These are phyloP conservation scores for Cordyceps cicadae DNA, from an alignment of 2,329 filamentous ascomycete species.

Conservation along the genomic window DNA sequence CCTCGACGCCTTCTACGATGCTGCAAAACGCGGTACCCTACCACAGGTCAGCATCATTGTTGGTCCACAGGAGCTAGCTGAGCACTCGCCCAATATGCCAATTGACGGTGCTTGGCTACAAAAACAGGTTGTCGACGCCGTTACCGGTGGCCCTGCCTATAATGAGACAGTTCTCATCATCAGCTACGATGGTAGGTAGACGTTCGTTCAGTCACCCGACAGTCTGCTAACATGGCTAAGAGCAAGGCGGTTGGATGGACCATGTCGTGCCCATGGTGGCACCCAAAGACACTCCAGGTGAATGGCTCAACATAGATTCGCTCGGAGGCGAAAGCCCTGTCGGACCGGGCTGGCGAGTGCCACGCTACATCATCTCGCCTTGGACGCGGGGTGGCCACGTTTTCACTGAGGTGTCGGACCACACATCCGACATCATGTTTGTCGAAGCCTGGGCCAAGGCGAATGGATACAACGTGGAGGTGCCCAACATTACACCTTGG, in stretches of 20 bases:
- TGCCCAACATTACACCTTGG: slow-evolving; percentile 19
- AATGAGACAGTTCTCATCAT: slow-evolving; percentile 41
- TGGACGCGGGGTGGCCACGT: slow-evolving; percentile 45
- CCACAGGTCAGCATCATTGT: slow-evolving; percentile 44
- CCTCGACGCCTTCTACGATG: slow-evolving; percentile 39
- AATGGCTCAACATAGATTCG: slow-evolving; percentile 40
- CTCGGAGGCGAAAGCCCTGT: slow-evolving; percentile 19
- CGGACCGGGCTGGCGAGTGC: slow-evolving; percentile 34
- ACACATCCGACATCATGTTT: slow-evolving; percentile 46
- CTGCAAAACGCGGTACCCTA: slow-evolving; percentile 39
- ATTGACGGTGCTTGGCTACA: slow-evolving; percentile 48
- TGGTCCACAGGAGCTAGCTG: slow-evolving; percentile 46
- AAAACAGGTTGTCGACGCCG: slow-evolving; percentile 42
- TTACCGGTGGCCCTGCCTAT: slow-evolving; percentile 39
- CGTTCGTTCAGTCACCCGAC: neutral
- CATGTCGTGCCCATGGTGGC: slow-evolving; percentile 42
- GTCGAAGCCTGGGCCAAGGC: slow-evolving; percentile 36
- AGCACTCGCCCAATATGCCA: slow-evolving; percentile 45
- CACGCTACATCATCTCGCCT: slow-evolving; percentile 45
- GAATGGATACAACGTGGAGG: slow-evolving; percentile 23
- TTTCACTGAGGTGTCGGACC: slow-evolving; percentile 44
- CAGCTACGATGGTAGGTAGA: slow-evolving; percentile 33
- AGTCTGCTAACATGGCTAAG: slow-evolving; percentile 13
- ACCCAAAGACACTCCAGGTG: slow-evolving; percentile 37
- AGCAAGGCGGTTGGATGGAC: slow-evolving; percentile 45